phyloP scores from a whole-genome alignment of 148 eudicot species.

The Talinum fruticosum region DNA sequence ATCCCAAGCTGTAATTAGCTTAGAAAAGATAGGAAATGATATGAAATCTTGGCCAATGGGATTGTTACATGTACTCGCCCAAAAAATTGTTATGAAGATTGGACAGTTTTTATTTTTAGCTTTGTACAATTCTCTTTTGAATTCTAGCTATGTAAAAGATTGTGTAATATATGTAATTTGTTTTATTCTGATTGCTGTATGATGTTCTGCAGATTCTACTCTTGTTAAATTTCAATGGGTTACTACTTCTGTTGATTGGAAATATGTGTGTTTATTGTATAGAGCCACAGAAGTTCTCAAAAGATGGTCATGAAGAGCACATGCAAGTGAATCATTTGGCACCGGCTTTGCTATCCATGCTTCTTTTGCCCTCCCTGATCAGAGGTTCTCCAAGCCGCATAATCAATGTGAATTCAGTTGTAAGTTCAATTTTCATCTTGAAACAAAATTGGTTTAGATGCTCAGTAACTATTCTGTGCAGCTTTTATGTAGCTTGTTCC shows the following conservation, averaged over 20 bases:
- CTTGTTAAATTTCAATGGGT: neutral
- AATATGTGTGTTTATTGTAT: constrained; percentile 16
- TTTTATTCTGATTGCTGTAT: constrained; percentile 11
- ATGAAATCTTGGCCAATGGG: neutral
- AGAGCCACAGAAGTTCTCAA: constrained; percentile 91
- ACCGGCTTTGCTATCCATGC: constrained; percentile 78
- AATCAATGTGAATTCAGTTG: constrained; percentile 82
- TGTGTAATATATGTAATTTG: neutral
- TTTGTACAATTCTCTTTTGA: neutral
- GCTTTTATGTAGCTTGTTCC: neutral
- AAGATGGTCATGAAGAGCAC: constrained; percentile 83
- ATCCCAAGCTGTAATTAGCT: neutral
- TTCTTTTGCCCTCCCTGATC: constrained; percentile 85
- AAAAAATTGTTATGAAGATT: neutral
- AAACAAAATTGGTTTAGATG: too few relatives aligned
- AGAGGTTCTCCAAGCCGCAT: constrained; percentile 97
- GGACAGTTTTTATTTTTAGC: neutral
- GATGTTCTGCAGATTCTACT: neutral
- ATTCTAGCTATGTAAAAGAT: neutral
- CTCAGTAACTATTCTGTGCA: neutral
- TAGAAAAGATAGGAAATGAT: neutral
- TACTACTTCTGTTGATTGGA: constrained; percentile 15
- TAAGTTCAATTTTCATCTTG: constrained; percentile 36
- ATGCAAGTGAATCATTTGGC: constrained; percentile 98
- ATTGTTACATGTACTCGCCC: neutral